Base-by-base conservation (phyloP, 805 yeast genomes). In the Suhomyces canberraensis region DNA sequence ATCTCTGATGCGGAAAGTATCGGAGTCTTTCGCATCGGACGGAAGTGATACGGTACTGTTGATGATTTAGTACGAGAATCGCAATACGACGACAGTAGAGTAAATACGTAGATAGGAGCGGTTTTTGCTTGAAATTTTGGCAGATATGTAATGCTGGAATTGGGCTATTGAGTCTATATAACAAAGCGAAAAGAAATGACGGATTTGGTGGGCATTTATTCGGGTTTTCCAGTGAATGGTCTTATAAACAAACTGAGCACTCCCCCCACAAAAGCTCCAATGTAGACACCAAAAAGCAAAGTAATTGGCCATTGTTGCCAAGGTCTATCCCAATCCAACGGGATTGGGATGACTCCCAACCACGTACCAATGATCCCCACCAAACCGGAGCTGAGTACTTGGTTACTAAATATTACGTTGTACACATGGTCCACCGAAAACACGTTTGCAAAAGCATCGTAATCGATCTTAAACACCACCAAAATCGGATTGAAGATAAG, bases 251-350 rank as follows among this genome's bases (percentile, higher is more conserved):
- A 7, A 11, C 18, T 27, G 16, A 27, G 9, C 20, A 34, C 5
- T 6, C 78, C 70, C 3, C 95, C 96, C 2, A 75, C 47, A 19
- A 78, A 67, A 2, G 81, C 75, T n/a, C 96, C 97, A 0, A 69
- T 21, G 50, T 86, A 87, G 0, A 80, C 79, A 2, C 98, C 97
- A 7, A 76, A 70, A 11, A 91, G 66, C 29, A 91, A 71, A 0
- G 98, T 91, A 36, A 88, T 76, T 5, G 98, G 98, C 95, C 96
- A 91, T 36, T 71, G 74, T 60, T 91, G 98, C 98, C 98, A 91
- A 17, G 84, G 86, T 50, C 98, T 73, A 57, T 91, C 98, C 98
- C 98, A 91, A 60, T 91, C 98, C 41, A 93, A 69, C 0, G 98
- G 97, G 40, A 93, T 89, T 1, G 95, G 98, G 25, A 86, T 60